phyloP scores from a whole-genome alignment of 2,329 filamentous ascomycete species.

The Rutstroemia sp. region DNA sequence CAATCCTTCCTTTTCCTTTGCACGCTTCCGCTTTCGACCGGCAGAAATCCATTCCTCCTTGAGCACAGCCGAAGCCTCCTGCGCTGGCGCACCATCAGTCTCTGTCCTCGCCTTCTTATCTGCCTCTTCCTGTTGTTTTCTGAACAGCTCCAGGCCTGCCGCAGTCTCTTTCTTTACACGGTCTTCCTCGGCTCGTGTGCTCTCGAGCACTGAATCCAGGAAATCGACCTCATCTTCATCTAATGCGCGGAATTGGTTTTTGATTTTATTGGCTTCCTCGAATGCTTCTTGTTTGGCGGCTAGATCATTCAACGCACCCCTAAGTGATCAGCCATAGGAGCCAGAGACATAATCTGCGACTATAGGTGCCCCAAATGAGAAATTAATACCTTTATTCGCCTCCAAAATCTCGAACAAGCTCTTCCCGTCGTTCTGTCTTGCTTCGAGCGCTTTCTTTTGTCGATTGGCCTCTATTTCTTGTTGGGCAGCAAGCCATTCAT shows the following conservation, averaged over 20 bases:
- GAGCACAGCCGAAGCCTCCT: conserved; percentile 15
- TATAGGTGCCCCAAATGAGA: conserved; percentile 5
- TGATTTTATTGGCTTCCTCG: conserved; percentile 63
- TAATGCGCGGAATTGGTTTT: conserved; percentile 70
- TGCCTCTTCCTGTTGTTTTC: conserved; percentile 39
- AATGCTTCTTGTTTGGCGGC: conserved; percentile 77
- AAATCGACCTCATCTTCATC: conserved; percentile 77
- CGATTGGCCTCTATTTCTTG: conserved; percentile 32
- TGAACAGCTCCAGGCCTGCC: conserved; percentile 48
- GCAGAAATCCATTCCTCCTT: conserved; percentile 32
- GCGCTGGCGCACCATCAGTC: conserved; percentile 12
- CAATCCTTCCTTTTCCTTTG: conserved; percentile 32
- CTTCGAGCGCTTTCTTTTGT: conserved; percentile 31
- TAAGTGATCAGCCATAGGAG: conserved; percentile 27
- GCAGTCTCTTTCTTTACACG: conserved; percentile 47
- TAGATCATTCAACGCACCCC: conserved; percentile 31
- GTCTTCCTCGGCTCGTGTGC: conserved; percentile 46
- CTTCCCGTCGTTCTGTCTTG: conserved; percentile 38
- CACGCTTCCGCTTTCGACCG: conserved; percentile 34
- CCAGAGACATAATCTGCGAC: background rate
- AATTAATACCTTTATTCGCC: conserved; percentile 64
- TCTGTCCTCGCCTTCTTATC: conserved; percentile 25
- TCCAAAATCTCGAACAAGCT: conserved; percentile 69
- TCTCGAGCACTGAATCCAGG: conserved; percentile 50
- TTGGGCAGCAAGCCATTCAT: conserved; percentile 30